Evolutionary conservation across 2,329 filamentous ascomycete genomes (phyloP).

Genomic region (Didymella sp.): DNA sequence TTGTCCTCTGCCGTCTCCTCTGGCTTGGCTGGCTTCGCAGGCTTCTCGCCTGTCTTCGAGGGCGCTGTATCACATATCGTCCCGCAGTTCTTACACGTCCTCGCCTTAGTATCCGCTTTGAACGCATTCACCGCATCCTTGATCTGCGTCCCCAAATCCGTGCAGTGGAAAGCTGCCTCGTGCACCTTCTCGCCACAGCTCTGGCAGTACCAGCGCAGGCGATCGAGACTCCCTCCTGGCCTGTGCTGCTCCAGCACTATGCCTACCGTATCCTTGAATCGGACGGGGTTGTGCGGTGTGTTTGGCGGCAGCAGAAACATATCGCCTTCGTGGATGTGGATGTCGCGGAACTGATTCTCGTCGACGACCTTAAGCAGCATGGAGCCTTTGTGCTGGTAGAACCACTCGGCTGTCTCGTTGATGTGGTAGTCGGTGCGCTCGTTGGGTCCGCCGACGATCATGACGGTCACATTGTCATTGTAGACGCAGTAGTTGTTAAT

Average conservation of each 20-base stretch:
- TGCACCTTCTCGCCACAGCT: constrained; percentile 75
- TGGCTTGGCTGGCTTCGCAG: background rate
- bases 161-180: constrained; percentile 87
- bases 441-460: constrained; percentile 97
- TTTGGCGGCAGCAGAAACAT: constrained; percentile 94
- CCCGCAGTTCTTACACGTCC: constrained; percentile 81
- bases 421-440: constrained; percentile 98
- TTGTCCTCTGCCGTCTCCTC: constrained; percentile 3
- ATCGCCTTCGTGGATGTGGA: constrained; percentile 89
- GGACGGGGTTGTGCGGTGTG: constrained; percentile 94
- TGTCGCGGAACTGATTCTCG: constrained; percentile 72
- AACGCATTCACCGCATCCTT: constrained; percentile 89
- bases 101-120: constrained; percentile 69
- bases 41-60: constrained; percentile 4
- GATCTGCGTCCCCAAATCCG: constrained; percentile 90
- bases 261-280: constrained; percentile 93
- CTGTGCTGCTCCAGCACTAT: constrained; percentile 88
- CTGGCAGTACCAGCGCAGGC: constrained; percentile 89
- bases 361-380: constrained; percentile 96
- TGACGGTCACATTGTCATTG: constrained; percentile 81
- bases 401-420: constrained; percentile 95
- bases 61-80: constrained; percentile 75
- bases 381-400: constrained; percentile 92
- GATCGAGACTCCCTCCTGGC: constrained; percentile 73
- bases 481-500: constrained; percentile 99